Conservation (phyloP, 164 flowering plant species). For the Akebia trifoliata region DNA sequence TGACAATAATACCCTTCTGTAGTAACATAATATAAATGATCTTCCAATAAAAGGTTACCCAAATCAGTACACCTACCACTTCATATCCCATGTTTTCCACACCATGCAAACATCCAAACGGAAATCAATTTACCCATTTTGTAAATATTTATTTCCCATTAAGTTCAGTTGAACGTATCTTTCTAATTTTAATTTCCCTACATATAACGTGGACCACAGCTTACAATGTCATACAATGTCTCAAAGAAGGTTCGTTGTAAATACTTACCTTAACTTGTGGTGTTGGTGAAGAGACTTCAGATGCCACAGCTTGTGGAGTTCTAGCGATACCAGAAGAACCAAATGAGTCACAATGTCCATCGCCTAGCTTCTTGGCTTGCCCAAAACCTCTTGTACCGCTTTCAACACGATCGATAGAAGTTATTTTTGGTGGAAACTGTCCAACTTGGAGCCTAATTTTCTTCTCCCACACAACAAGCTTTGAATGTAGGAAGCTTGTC, state of each 20-base stretch:
- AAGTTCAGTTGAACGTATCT: too few relatives aligned
- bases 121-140: too few relatives aligned
- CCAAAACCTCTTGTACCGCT: background rate
- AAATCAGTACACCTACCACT: too few relatives aligned
- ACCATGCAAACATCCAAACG: too few relatives aligned
- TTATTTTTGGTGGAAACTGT: conserved; percentile 7
- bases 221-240: background rate
- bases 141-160: too few relatives aligned
- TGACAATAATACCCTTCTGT: too few relatives aligned
- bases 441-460: conserved; percentile 7
- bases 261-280: conserved; percentile 18
- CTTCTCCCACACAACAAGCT: conserved; percentile 10
- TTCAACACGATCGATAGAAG: background rate
- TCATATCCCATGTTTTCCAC: too few relatives aligned
- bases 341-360: background rate
- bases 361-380: conserved; percentile 5
- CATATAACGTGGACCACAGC: background rate
- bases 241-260: background rate
- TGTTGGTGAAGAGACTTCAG: conserved; percentile 16
- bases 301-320: conserved; percentile 24
- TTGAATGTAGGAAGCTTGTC: conserved; percentile 19
- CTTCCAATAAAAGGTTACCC: too few relatives aligned
- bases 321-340: background rate
- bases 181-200: background rate
- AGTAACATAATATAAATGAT: too few relatives aligned